Evolutionary conservation across 306 rosid genomes (phyloP).

Genomic region (Ormosia emarginata): DNA sequence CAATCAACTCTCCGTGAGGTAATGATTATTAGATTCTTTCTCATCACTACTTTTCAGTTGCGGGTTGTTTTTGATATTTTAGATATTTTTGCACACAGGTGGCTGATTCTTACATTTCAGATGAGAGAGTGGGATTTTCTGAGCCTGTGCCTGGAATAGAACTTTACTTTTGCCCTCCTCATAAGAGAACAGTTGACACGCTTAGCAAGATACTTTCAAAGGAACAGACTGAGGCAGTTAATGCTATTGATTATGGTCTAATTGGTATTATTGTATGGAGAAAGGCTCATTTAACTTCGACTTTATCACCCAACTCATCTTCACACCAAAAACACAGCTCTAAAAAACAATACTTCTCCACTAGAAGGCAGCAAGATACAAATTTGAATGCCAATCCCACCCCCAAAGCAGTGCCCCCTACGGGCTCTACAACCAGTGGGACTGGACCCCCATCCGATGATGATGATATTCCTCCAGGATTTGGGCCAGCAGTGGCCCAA

Average conservation of each 20-base stretch:
- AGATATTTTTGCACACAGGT: slow-evolving; percentile 39
- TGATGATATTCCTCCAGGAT: slow-evolving; percentile 87
- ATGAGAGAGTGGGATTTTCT: slow-evolving; percentile 88
- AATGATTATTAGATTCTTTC: neutral
- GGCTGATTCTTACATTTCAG: slow-evolving; percentile 64
- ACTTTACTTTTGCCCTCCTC: slow-evolving; percentile 92
- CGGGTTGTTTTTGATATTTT: neutral
- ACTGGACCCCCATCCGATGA: slow-evolving; percentile 24
- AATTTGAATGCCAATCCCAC: slow-evolving; percentile 42
- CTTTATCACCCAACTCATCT: slow-evolving; percentile 54
- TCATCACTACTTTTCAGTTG: neutral
- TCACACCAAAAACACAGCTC: slow-evolving; percentile 72
- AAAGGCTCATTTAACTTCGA: slow-evolving; percentile 60
- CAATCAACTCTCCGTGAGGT: slow-evolving; percentile 64
- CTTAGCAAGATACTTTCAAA: slow-evolving; percentile 69
- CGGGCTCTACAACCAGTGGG: slow-evolving; percentile 10
- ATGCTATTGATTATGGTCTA: slow-evolving; percentile 81
- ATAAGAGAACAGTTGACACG: slow-evolving; percentile 68
- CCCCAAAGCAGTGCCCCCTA: slow-evolving; percentile 29
- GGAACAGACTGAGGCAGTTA: slow-evolving; percentile 71
- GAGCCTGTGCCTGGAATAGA: slow-evolving; percentile 79
- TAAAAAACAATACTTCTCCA: slow-evolving; percentile 64
- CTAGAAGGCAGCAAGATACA: slow-evolving; percentile 62
- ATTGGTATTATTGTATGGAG: slow-evolving; percentile 98
- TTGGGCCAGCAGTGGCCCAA: slow-evolving; percentile 66